phyloP scores from a whole-genome alignment of 139 green algal genomes.

The Zygnema circumcarinatum region DNA sequence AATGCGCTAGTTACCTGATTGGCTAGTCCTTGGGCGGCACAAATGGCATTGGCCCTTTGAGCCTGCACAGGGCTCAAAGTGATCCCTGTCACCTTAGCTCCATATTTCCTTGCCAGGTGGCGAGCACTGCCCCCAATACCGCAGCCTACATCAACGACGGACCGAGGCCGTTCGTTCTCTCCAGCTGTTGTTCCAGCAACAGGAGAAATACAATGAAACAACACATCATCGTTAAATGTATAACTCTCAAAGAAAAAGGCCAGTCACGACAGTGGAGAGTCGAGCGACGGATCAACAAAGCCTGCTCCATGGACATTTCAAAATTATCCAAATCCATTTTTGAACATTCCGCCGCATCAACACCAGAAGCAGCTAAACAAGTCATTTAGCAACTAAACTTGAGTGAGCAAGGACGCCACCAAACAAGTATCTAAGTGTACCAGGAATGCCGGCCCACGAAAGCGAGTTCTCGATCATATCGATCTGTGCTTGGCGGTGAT shows the following conservation, averaged over 20 bases:
- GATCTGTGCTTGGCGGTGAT: constrained; percentile 64
- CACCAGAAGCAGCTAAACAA: no score
- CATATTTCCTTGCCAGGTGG: constrained; percentile 84
- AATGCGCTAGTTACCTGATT: constrained; percentile 60
- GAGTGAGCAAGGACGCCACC: no score
- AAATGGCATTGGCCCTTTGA: constrained; percentile 79
- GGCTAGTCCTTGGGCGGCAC: constrained; percentile 67
- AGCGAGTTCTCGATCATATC: constrained; percentile 96
- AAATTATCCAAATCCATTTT: no score
- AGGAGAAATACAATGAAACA: no score
- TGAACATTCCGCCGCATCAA: no score
- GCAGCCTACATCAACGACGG: constrained; percentile 95
- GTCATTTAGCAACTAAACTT: no score
- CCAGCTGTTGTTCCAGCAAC: constrained; percentile 1
- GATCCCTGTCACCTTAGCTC: constrained; percentile 72
- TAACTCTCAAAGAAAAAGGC: no score
- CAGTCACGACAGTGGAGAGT: no score
- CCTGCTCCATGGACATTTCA: no score
- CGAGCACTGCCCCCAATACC: constrained; percentile 91
- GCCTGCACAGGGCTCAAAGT: constrained; percentile 91
- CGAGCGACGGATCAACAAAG: no score
- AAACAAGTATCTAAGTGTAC: no score
- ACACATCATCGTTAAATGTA: no score
- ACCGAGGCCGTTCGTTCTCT: not conserved
- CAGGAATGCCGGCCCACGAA: constrained; percentile 71